Conservation (phyloP, 768 basidiomycete species). For the Lactifluus piperatus region DNA sequence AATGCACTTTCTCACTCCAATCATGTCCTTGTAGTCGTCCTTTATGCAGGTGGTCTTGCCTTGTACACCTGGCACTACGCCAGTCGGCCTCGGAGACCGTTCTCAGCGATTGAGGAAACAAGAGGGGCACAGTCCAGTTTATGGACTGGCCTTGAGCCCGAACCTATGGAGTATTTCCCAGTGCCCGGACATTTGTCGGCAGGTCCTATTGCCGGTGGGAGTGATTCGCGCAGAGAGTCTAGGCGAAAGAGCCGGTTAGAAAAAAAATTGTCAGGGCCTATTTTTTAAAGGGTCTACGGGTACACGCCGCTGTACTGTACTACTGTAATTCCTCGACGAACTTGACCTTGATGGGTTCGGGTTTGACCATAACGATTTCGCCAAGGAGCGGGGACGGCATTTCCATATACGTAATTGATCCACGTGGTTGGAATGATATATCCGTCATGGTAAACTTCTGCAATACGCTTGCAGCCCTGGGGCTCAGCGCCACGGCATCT, state of each 20-base stretch:
- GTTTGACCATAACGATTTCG: too few species aligned
- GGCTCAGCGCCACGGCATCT: not conserved
- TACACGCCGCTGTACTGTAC: too few species aligned
- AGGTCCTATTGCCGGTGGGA: not conserved
- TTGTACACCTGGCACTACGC: constrained; percentile 31
- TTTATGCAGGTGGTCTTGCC: constrained; percentile 37
- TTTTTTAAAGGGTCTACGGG: constrained; percentile 7
- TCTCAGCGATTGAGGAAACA: not conserved
- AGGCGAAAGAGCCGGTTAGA: constrained; percentile 15
- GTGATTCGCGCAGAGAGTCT: not conserved
- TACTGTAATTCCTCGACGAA: too few species aligned
- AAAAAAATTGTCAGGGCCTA: constrained; percentile 23
- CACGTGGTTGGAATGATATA: not conserved
- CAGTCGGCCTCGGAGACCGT: not conserved
- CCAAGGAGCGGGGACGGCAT: not conserved
- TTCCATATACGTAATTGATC: not conserved
- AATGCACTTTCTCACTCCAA: constrained; percentile 1
- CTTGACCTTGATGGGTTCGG: too few species aligned
- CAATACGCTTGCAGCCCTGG: not conserved
- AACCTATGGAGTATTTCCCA: not conserved
- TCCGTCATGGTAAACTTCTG: not conserved
- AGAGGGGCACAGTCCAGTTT: not conserved
- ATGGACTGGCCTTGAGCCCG: not conserved
- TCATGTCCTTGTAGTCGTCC: constrained; percentile 28
- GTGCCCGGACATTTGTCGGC: not conserved